A percentile compares a stretch with the other conserved stretches of the same genome.
Evolutionary conservation across 1,284 basidiomycete species (phyloP).

Genomic region (Sporisorium iseilematis-ciliati): DNA sequence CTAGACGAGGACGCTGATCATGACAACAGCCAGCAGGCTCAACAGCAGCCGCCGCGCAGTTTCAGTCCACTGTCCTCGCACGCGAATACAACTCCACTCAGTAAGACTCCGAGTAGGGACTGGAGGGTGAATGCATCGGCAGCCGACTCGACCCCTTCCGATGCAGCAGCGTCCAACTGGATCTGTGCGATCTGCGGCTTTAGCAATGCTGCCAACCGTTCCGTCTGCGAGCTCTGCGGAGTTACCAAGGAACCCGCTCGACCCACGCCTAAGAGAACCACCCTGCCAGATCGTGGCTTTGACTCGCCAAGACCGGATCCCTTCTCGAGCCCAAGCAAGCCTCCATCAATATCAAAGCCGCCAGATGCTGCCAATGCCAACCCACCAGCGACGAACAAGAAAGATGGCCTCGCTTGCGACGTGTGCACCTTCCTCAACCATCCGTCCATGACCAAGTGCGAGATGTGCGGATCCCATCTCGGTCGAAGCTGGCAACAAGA

Average conservation of each 20-base stretch:
- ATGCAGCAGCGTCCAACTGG: conserved; percentile 44
- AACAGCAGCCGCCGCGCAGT: conserved; percentile 28
- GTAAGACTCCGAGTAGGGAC: conserved; percentile 31
- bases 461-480: conserved; percentile 85
- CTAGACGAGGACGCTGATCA: conserved; percentile 25
- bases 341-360: conserved; percentile 16
- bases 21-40: conserved; percentile 6
- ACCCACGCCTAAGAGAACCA: conserved; percentile 20
- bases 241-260: conserved; percentile 51
- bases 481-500: conserved; percentile 52
- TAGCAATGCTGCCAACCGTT: conserved; percentile 39
- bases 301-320: conserved; percentile 16
- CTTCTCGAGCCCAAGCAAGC: conserved; percentile 15
- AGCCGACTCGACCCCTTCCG: conserved; percentile 29
- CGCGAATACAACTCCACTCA: conserved; percentile 4
- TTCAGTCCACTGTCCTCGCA: conserved; percentile 19
- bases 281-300: conserved; percentile 4
- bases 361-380: background rate
- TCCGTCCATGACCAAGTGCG: conserved; percentile 80
- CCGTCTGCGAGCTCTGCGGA: conserved; percentile 57
- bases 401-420: conserved; percentile 73
- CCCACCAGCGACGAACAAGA: background rate
- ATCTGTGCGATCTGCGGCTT: conserved; percentile 61
- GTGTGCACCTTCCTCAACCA: conserved; percentile 94
- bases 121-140: conserved; percentile 41